Conservation (phyloP, 2,329 filamentous ascomycete genomes). For the Exophiala viscosa region DNA sequence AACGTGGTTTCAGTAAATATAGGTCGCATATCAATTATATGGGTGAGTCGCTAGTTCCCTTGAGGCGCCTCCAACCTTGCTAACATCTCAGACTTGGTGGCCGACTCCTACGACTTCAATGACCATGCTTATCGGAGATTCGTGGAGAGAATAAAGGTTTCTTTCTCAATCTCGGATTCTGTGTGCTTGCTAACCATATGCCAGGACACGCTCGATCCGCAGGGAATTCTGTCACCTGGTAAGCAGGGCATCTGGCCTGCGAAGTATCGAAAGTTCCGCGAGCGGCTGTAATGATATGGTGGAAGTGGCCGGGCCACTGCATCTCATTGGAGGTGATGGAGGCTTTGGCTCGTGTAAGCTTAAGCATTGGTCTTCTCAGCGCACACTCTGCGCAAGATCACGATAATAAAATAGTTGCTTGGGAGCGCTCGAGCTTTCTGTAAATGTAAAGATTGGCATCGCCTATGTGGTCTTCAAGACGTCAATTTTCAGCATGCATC, state of each 20-base stretch:
- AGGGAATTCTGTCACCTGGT: constrained; percentile 47
- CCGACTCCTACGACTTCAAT: constrained; percentile 20
- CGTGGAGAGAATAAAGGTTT: constrained; percentile 20
- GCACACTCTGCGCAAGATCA: too few species aligned
- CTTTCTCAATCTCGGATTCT: not conserved
- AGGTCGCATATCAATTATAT: constrained; percentile 23
- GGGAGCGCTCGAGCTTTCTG: too few species aligned
- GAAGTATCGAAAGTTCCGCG: constrained; percentile 13
- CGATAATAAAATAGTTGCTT: too few species aligned
- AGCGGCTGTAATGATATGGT: constrained; percentile 3
- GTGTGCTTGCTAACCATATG: not conserved
- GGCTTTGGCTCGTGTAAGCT: too few species aligned
- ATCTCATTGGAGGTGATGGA: too few species aligned
- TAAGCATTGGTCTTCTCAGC: too few species aligned
- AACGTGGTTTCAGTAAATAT: constrained; percentile 23
- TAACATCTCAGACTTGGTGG: constrained; percentile 14
- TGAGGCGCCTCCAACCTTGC: not conserved
- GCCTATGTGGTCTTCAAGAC: too few species aligned
- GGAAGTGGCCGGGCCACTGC: too few species aligned
- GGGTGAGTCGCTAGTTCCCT: constrained; percentile 5
- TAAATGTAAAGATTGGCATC: too few species aligned
- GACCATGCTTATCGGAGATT: constrained; percentile 22
- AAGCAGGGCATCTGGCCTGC: constrained; percentile 46
- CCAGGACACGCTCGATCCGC: constrained; percentile 46
- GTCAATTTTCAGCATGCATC: too few species aligned